Conservation (phyloP, 371 early-diverging fungal species). For the Blakeslea trispora region DNA sequence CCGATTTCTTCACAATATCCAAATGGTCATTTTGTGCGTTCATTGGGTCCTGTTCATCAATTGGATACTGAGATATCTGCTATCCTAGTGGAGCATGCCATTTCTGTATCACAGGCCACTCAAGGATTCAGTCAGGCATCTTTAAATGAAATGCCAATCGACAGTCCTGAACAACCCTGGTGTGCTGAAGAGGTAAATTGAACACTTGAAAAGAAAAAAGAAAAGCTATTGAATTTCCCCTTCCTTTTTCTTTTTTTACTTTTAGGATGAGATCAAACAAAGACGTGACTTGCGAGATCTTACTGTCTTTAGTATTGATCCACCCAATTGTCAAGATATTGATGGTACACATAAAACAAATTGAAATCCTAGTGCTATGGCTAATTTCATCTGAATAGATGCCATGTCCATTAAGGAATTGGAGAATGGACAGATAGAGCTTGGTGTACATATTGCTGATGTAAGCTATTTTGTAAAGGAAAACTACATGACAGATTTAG, state of each 20-base stretch:
- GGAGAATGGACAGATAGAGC: slow-evolving; percentile 59
- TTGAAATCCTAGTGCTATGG: neutral
- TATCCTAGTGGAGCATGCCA: slow-evolving; percentile 77
- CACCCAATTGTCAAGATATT: slow-evolving; percentile 92
- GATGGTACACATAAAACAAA: slow-evolving; percentile 58
- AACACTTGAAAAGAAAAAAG: too few relatives aligned
- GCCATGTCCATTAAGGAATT: slow-evolving; percentile 79
- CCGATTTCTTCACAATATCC: slow-evolving; percentile 78
- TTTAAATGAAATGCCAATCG: slow-evolving; percentile 70
- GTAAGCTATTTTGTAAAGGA: slow-evolving; percentile 90
- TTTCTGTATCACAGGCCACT: slow-evolving; percentile 72
- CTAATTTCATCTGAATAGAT: slow-evolving; percentile 53
- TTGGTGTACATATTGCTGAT: slow-evolving; percentile 98
- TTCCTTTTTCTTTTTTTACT: neutral
- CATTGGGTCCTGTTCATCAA: slow-evolving; percentile 68
- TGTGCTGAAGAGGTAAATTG: slow-evolving; percentile 40
- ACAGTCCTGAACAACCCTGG: slow-evolving; percentile 62
- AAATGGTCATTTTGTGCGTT: slow-evolving; percentile 88
- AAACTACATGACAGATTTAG: slow-evolving; percentile 81
- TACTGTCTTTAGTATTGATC: slow-evolving; percentile 78
- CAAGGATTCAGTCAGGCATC: slow-evolving; percentile 69
- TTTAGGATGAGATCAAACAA: slow-evolving; percentile 48
- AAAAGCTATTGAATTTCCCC: neutral
- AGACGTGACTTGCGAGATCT: slow-evolving; percentile 59
- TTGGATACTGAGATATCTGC: slow-evolving; percentile 77